Evolutionary conservation across 78 protist species (phyloP).

Genomic region (Blattamonas nauphoetae): DNA sequence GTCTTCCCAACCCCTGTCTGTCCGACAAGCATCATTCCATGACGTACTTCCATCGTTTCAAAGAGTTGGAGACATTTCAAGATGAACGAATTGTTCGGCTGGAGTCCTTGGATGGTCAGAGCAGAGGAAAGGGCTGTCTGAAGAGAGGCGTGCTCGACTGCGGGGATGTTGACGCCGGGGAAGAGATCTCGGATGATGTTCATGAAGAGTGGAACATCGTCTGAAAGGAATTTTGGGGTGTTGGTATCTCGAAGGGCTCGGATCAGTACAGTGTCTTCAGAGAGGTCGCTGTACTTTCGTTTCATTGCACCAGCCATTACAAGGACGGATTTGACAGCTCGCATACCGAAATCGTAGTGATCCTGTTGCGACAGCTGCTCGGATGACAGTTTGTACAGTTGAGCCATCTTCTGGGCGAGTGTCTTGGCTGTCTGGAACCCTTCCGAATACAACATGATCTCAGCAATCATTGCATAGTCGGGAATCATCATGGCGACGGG

Average conservation of each 20-base stretch:
- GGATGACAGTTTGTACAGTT: conserved; percentile 51
- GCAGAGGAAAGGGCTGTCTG: not conserved
- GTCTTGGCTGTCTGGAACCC: conserved; percentile 56
- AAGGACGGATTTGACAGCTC: conserved; percentile 73
- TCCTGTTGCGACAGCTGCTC: conserved; percentile 74
- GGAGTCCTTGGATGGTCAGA: conserved; percentile 4
- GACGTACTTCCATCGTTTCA: conserved; percentile 57
- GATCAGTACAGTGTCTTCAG: conserved; percentile 30
- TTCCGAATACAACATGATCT: conserved; percentile 61
- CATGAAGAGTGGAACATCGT: conserved; percentile 49
- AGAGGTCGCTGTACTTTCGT: not conserved
- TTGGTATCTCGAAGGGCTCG: conserved; percentile 32
- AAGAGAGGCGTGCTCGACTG: conserved; percentile 14
- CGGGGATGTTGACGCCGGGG: conserved; percentile 35
- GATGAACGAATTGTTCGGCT: conserved; percentile 28
- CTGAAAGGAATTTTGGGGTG: conserved; percentile 41
- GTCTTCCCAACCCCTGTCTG: conserved; percentile 47
- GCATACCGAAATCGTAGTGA: conserved; percentile 83
- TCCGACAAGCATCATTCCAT: conserved; percentile 78
- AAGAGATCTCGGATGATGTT: conserved; percentile 56
- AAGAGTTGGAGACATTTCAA: conserved; percentile 46
- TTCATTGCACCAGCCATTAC: conserved; percentile 58
- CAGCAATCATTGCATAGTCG: conserved; percentile 60
- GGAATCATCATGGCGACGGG: conserved; percentile 71
- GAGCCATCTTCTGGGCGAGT: conserved; percentile 54